A percentile compares a stretch with the other conserved stretches of the same genome.
Evolutionary conservation across 176 grass and related monocot species (phyloP).

Genomic region (Guadua angustifolia): DNA sequence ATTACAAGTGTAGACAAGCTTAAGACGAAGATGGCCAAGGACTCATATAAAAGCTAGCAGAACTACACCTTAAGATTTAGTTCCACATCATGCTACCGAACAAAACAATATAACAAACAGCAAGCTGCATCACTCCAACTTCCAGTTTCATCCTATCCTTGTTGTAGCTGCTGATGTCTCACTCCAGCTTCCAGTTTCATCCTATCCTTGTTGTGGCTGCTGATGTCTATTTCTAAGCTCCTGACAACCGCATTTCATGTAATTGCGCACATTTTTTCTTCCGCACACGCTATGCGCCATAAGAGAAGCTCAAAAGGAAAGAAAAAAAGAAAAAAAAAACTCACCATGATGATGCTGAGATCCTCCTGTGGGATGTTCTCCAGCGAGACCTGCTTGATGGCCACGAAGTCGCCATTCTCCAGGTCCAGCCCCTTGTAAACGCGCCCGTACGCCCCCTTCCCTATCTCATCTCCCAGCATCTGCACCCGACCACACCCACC

Average conservation of each 20-base stretch:
- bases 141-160: too few species aligned
- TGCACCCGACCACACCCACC: conserved; percentile 38
- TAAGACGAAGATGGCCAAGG: not conserved
- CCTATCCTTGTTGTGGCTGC: not conserved
- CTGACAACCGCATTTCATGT: conserved; percentile 31
- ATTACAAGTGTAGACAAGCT: conserved; percentile 14
- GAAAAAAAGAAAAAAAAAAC: not conserved
- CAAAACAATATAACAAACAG: conserved; percentile 2
- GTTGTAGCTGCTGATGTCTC: too few species aligned
- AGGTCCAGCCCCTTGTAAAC: conserved; percentile 97
- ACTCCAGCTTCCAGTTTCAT: conserved; percentile 16
- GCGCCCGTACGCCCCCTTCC: conserved; percentile 96
- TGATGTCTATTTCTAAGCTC: not conserved
- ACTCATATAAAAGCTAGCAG: not conserved
- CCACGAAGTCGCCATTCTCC: conserved; percentile 98
- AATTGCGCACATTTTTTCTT: not conserved
- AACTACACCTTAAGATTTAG: not conserved
- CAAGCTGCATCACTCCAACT: not conserved
- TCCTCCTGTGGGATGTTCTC: conserved; percentile 97
- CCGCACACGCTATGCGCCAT: not conserved
- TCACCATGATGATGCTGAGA: conserved; percentile 98
- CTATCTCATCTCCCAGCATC: conserved; percentile 99
- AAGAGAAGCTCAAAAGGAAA: not conserved
- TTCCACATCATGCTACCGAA: conserved; percentile 15
- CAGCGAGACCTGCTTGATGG: conserved; percentile 98